Evolutionary conservation across 805 yeast species (phyloP).

Genomic region (Candida insectorum): DNA sequence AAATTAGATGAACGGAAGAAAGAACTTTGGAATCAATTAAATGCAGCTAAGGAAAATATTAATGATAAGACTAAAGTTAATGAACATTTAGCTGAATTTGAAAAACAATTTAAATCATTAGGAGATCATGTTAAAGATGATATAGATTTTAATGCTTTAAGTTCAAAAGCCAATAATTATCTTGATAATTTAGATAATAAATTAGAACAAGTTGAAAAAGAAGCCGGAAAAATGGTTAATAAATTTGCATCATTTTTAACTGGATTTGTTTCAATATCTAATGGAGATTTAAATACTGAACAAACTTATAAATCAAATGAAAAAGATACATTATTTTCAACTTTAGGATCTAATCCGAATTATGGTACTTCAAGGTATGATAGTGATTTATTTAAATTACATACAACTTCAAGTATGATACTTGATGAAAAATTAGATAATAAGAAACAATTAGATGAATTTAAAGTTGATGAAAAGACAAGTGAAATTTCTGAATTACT

Average conservation of each 20-base stretch:
- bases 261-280: slow-evolving; percentile 28
- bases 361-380: slow-evolving; percentile 40
- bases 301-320: slow-evolving; percentile 10
- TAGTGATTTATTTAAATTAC: slow-evolving; percentile 36
- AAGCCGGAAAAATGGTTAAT: slow-evolving; percentile 58
- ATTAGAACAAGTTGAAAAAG: slow-evolving; percentile 68
- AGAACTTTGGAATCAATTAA: slow-evolving; percentile 26
- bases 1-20: slow-evolving; percentile 26
- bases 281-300: slow-evolving; percentile 10
- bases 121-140: slow-evolving; percentile 16
- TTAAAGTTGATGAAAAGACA: slow-evolving; percentile 47
- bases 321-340: slow-evolving; percentile 19
- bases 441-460: slow-evolving; percentile 16
- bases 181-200: slow-evolving; percentile 69
- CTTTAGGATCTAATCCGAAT: slow-evolving; percentile 16
- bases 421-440: slow-evolving; percentile 13
- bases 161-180: slow-evolving; percentile 47
- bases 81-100: slow-evolving; percentile 23
- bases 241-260: slow-evolving; percentile 57
- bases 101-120: slow-evolving; percentile 24
- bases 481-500: slow-evolving; percentile 49
- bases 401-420: slow-evolving; percentile 26
- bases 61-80: slow-evolving; percentile 18
- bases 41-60: slow-evolving; percentile 22
- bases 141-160: slow-evolving; percentile 17